These are phyloP conservation scores for Metroxylon sagu DNA, from an alignment of 176 grass and related monocot genomes.

Conservation along the genomic window DNA sequence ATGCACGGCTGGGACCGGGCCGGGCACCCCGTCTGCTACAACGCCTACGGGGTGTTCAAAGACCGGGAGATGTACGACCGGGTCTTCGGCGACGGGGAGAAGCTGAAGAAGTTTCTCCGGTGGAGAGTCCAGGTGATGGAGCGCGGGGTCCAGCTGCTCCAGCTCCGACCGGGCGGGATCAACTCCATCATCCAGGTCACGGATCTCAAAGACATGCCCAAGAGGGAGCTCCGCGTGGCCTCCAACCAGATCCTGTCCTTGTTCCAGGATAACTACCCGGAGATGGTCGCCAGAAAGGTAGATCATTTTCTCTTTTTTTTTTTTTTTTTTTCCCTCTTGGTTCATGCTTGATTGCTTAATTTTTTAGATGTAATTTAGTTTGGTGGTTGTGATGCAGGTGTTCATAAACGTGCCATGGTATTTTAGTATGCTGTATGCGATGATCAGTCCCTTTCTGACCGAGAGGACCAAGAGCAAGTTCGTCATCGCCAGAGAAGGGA, in stretches of 20 bases:
- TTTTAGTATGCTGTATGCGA: conserved; percentile 77
- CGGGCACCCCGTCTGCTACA: conserved; percentile 85
- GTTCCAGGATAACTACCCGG: conserved; percentile 98
- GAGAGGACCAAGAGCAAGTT: conserved; percentile 99
- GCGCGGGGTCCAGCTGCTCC: conserved; percentile 69
- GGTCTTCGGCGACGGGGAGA: conserved; percentile 69
- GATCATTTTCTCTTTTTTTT: too few species aligned
- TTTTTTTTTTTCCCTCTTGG: too few species aligned
- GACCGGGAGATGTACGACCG: conserved; percentile 69
- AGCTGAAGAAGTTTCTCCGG: conserved; percentile 70
- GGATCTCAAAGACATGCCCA: conserved; percentile 94
- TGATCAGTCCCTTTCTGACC: conserved; percentile 89
- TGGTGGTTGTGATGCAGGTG: conserved; percentile 28
- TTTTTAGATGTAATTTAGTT: too few species aligned
- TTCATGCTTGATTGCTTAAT: too few species aligned
- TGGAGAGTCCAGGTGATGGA: conserved; percentile 98
- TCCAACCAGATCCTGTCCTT: conserved; percentile 88
- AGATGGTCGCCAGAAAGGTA: conserved; percentile 96
- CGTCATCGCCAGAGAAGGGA: conserved; percentile 84
- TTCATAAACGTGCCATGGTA: conserved; percentile 98
- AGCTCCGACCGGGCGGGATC: conserved; percentile 68
- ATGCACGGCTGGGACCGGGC: conserved; percentile 91
- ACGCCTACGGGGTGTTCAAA: conserved; percentile 82
- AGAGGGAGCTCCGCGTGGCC: conserved; percentile 73
- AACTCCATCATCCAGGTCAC: conserved; percentile 96